phyloP scores from a whole-genome alignment of 2,329 filamentous ascomycete species.

The Pseudogymnoascus sp. region DNA sequence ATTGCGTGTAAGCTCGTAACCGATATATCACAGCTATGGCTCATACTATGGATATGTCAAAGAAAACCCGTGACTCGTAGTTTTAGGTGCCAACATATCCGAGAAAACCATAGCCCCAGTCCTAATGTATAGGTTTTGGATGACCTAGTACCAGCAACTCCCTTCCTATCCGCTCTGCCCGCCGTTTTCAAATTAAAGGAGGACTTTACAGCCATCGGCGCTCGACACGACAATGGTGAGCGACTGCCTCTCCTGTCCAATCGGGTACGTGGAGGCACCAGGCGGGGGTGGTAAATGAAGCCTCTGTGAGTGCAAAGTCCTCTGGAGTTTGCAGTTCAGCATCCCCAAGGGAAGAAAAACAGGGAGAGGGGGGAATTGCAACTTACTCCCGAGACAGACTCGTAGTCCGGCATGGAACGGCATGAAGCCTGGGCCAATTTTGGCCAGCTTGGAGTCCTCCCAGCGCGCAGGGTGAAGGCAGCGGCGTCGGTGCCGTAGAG shows the following conservation, averaged over 20 bases:
- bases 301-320: conserved; percentile 26
- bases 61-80: conserved; percentile 55
- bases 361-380: not conserved
- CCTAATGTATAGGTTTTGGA: not conserved
- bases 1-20: no score
- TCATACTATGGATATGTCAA: no score
- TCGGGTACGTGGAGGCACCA: not conserved
- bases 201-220: conserved; percentile 6
- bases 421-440: conserved; percentile 20
- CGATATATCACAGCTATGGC: no score
- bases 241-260: conserved; percentile 11
- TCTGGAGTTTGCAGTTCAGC: not conserved
- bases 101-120: not conserved
- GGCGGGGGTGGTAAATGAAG: conserved; percentile 19
- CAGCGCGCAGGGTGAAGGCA: conserved; percentile 24
- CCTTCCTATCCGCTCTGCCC: not conserved
- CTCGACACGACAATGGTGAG: conserved; percentile 11
- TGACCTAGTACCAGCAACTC: not conserved
- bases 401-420: conserved; percentile 26
- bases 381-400: conserved; percentile 25
- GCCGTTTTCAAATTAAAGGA: not conserved
- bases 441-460: conserved; percentile 13
- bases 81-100: conserved; percentile 64
- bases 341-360: not conserved
- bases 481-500: conserved; percentile 23